These are phyloP conservation scores for Cornus kousa DNA, from an alignment of 148 eudicot species.

Conservation along the genomic window DNA sequence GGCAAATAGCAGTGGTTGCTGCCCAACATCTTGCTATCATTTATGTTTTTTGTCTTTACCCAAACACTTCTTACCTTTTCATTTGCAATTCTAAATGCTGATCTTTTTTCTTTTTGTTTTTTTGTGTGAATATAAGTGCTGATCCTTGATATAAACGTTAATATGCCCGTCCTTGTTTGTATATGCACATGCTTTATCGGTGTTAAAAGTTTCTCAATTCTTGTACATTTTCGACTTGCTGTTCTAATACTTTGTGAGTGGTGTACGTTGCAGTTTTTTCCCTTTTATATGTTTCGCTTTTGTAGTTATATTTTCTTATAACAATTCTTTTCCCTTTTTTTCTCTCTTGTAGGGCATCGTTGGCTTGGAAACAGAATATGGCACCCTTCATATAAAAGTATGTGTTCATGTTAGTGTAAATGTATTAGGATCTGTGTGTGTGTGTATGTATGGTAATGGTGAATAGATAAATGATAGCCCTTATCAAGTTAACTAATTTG, in stretches of 20 bases:
- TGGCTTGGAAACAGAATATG: conserved; percentile 75
- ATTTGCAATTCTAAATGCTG: neutral
- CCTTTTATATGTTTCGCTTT: neutral
- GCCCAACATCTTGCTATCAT: neutral
- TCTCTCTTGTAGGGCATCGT: conserved; percentile 63
- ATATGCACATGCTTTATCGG: neutral
- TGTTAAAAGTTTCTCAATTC: neutral
- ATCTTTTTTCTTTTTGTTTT: neutral
- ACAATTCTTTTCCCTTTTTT: conserved; percentile 4
- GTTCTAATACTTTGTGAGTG: neutral
- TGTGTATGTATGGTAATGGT: no score
- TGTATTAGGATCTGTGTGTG: neutral
- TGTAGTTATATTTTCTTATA: neutral
- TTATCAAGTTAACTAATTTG: neutral
- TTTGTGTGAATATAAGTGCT: no score
- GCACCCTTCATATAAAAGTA: conserved; percentile 85
- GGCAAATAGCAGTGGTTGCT: neutral
- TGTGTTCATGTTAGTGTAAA: conserved; percentile 9
- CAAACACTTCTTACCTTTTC: neutral
- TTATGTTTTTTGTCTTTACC: neutral
- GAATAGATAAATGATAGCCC: neutral
- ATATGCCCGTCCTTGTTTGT: neutral
- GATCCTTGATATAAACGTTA: no score
- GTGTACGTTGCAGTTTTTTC: neutral
- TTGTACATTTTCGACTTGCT: neutral